A percentile compares a stretch with the other conserved stretches of the same genome.
Evolutionary conservation across 164 flowering plant genomes (phyloP).

Genomic region (Aristolochia californica): DNA sequence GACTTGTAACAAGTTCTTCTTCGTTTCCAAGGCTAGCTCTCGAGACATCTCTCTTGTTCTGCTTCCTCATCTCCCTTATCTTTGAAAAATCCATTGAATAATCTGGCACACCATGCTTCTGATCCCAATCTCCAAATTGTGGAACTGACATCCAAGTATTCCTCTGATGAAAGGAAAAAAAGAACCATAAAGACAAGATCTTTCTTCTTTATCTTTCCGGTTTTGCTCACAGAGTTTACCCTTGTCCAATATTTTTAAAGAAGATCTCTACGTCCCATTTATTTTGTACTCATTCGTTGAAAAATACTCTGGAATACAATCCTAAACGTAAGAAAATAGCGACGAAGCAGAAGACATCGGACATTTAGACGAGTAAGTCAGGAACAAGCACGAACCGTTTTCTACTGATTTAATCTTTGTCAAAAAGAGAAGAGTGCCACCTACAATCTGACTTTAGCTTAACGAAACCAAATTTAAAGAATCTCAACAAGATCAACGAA

Average conservation of each 20-base stretch:
- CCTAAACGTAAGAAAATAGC: no score
- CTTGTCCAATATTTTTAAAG: not conserved
- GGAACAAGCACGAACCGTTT: no score
- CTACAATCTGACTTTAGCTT: no score
- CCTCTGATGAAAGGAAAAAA: slow-evolving; percentile 27
- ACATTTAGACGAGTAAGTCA: no score
- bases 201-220: not conserved
- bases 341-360: no score
- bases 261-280: not conserved
- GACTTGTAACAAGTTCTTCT: slow-evolving; percentile 53
- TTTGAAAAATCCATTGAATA: slow-evolving; percentile 90
- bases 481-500: no score
- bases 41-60: slow-evolving; percentile 71
- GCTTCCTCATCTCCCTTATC: slow-evolving; percentile 87
- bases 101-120: slow-evolving; percentile 64
- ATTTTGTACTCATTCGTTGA: no score
- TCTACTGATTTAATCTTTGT: no score
- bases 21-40: slow-evolving; percentile 88
- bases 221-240: not conserved
- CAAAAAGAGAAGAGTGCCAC: no score
- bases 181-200: not conserved
- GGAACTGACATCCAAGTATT: slow-evolving; percentile 88
- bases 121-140: slow-evolving; percentile 96
- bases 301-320: no score
- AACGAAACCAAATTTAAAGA: no score